A percentile compares a stretch with the other conserved stretches of the same genome.
These are phyloP conservation scores for Dendrocalamus latiflorus DNA, from an alignment of 202 grass and related monocot species.

Conservation along the genomic window DNA sequence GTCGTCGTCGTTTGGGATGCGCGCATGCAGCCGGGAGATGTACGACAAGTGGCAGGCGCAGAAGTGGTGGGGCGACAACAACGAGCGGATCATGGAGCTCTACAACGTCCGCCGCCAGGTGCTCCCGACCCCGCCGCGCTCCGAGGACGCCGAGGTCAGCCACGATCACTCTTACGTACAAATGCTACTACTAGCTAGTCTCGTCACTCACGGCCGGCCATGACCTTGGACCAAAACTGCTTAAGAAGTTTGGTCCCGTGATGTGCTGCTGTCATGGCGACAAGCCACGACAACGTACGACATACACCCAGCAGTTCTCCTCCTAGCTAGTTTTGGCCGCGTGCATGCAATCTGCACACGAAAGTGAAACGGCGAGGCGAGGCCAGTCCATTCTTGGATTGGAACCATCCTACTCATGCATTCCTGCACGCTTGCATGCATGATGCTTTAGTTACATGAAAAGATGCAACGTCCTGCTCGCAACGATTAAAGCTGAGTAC, in stretches of 20 bases:
- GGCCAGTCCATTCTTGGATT: too few species aligned
- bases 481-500: too few species aligned
- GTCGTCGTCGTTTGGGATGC: not conserved
- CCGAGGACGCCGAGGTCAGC: conserved; percentile 43
- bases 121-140: conserved; percentile 41
- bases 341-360: too few species aligned
- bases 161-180: too few species aligned
- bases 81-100: conserved; percentile 81
- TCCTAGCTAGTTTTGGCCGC: too few species aligned
- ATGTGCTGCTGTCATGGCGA: not conserved
- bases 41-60: conserved; percentile 83
- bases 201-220: not conserved
- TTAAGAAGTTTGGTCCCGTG: not conserved
- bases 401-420: too few species aligned
- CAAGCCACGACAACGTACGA: too few species aligned
- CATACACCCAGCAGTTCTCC: too few species aligned
- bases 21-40: conserved; percentile 83
- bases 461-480: not conserved
- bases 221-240: not conserved
- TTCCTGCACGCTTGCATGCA: too few species aligned
- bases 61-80: conserved; percentile 81
- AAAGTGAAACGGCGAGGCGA: too few species aligned
- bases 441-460: not conserved
- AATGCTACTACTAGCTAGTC: not conserved
- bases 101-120: conserved; percentile 77